These are phyloP conservation scores for Solanum chaucha DNA, from an alignment of 257 asterid species.

Conservation along the genomic window DNA sequence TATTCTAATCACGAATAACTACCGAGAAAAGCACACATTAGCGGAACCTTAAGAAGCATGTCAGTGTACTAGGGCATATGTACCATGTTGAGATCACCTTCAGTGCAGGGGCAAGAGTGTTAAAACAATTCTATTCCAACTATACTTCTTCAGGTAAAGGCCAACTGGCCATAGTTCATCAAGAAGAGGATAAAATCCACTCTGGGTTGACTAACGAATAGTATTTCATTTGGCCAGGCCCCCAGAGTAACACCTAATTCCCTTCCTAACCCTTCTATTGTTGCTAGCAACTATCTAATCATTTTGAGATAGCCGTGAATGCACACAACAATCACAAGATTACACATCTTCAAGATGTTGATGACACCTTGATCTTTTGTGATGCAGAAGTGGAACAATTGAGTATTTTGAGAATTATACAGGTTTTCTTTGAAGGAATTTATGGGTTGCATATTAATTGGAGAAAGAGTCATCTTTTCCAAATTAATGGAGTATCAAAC, in stretches of 20 bases:
- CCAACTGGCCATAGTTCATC: background rate
- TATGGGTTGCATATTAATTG: background rate
- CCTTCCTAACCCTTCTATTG: background rate
- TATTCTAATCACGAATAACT: background rate
- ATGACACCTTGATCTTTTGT: background rate
- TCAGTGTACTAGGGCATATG: background rate
- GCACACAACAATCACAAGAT: background rate
- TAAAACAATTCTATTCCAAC: background rate
- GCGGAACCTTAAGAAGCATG: background rate
- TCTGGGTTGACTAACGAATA: background rate
- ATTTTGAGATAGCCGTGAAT: background rate
- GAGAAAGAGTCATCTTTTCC: background rate
- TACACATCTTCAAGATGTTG: background rate
- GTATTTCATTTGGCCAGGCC: background rate
- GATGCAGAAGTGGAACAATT: background rate
- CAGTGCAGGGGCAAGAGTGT: background rate
- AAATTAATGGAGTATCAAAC: background rate
- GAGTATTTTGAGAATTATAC: background rate
- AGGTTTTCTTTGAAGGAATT: background rate
- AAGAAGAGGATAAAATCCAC: background rate
- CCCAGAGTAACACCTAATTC: background rate
- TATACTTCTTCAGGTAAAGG: background rate
- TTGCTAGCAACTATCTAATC: background rate
- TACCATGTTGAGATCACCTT: background rate
- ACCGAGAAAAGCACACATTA: background rate